These are phyloP conservation scores for Solanum pennellii DNA, from an alignment of 257 asterid genomes.

Conservation along the genomic window DNA sequence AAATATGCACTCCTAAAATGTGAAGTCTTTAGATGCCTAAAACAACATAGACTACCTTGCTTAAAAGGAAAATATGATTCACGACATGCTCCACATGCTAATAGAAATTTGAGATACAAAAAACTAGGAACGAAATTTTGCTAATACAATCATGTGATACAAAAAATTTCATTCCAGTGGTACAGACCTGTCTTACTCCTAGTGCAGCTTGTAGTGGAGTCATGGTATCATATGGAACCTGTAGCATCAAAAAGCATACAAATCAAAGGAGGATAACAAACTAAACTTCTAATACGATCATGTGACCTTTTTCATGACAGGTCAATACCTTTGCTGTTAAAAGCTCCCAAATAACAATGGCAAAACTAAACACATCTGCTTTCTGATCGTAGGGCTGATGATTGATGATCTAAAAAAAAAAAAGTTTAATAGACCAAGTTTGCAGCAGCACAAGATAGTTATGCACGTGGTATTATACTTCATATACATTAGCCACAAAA, in stretches of 20 bases:
- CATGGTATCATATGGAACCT: slow-evolving; percentile 83
- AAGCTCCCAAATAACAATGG: slow-evolving; percentile 94
- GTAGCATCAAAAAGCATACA: neutral
- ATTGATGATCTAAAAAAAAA: slow-evolving; percentile 51
- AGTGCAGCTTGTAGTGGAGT: slow-evolving; percentile 80
- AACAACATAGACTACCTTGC: neutral
- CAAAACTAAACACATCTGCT: slow-evolving; percentile 89
- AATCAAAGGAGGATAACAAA: neutral
- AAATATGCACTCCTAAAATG: neutral
- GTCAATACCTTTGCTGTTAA: slow-evolving; percentile 60
- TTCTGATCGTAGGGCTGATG: slow-evolving; percentile 90
- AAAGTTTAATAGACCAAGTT: neutral
- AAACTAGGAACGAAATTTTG: no score
- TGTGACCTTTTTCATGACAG: neutral
- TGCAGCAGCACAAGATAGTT: neutral
- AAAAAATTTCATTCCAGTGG: no score
- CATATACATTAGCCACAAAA: neutral
- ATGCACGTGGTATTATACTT: neutral
- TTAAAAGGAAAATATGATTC: neutral
- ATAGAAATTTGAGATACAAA: neutral
- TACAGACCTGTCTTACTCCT: slow-evolving; percentile 81
- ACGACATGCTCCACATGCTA: neutral
- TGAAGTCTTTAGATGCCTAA: neutral
- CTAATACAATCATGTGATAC: no score
- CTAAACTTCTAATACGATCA: neutral